Percentiles rank a stretch among this genome's conserved stretches.
These are phyloP conservation scores for Fusarium robinianum DNA, from an alignment of 2,329 filamentous ascomycete species.

Conservation along the genomic window DNA sequence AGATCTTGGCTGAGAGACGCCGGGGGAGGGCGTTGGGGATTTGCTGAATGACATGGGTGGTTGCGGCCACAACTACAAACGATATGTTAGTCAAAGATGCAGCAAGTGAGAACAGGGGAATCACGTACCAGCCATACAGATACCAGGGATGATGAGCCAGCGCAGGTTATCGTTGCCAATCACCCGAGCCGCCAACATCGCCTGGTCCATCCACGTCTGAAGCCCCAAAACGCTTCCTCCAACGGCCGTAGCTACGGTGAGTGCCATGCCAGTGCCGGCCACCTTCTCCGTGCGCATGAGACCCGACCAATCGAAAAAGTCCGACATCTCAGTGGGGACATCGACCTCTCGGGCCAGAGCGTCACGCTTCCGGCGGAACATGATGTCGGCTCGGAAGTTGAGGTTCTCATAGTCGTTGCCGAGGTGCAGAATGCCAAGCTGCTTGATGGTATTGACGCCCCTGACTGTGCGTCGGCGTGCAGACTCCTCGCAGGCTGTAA, in stretches of 20 bases:
- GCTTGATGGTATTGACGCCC: constrained; percentile 86
- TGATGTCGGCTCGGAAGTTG: constrained; percentile 86
- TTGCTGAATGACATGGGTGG: constrained; percentile 80
- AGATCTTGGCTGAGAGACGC: constrained; percentile 83
- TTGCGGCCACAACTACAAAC: constrained; percentile 68
- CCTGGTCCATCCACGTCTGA: constrained; percentile 87
- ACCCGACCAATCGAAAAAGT: constrained; percentile 88
- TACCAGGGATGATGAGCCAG: constrained; percentile 77
- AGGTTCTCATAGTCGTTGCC: constrained; percentile 85
- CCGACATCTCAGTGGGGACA: constrained; percentile 83
- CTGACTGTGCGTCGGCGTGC: constrained; percentile 77
- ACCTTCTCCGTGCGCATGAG: constrained; percentile 91
- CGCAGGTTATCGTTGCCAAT: constrained; percentile 81
- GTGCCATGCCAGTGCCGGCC: constrained; percentile 89
- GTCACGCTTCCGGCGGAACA: constrained; percentile 88
- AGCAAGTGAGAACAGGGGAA: background rate
- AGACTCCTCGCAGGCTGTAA: constrained; percentile 80
- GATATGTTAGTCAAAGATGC: constrained; percentile 12
- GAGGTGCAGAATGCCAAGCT: constrained; percentile 84
- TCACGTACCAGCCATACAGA: constrained; percentile 76
- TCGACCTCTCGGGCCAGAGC: constrained; percentile 82
- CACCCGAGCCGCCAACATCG: constrained; percentile 77
- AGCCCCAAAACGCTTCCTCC: constrained; percentile 82
- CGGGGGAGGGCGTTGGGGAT: constrained; percentile 89
- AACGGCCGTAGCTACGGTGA: constrained; percentile 87